Conservation (phyloP, 2,329 filamentous ascomycete species). For the Gnomoniopsis smithogilvyi region DNA sequence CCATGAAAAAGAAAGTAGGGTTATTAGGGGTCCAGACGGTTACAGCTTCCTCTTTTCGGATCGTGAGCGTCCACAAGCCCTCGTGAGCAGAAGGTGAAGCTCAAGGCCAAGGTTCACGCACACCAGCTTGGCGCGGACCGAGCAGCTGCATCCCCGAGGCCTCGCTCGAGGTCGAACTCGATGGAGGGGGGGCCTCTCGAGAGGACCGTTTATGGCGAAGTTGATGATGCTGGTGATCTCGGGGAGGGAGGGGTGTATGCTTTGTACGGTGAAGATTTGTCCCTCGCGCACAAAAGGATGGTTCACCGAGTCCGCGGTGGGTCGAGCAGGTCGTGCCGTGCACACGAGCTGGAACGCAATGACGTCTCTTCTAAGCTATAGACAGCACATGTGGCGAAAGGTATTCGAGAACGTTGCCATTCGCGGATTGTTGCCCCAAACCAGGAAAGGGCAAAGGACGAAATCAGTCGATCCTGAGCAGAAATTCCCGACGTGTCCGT, state of each 20-base stretch:
- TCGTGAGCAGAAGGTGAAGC: slow-evolving; percentile 9
- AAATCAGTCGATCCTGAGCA: not conserved
- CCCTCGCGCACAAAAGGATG: not conserved
- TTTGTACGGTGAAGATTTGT: not conserved
- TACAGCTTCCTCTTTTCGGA: not conserved
- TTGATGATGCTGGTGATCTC: not conserved
- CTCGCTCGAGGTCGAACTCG: not conserved
- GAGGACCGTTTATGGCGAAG: too few relatives aligned
- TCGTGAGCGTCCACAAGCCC: not conserved
- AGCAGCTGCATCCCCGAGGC: slow-evolving; percentile 13
- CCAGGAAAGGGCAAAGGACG: not conserved
- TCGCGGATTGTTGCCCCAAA: not conserved
- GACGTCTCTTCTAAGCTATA: not conserved
- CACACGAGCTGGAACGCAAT: not conserved
- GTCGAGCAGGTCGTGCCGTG: not conserved
- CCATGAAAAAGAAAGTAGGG: not conserved
- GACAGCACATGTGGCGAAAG: not conserved
- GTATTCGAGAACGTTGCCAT: not conserved
- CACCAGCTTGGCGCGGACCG: slow-evolving; percentile 13
- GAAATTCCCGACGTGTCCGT: not conserved
- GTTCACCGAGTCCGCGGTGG: not conserved
- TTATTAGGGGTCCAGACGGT: not conserved
- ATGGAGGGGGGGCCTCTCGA: too few relatives aligned
- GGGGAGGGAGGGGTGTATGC: not conserved
- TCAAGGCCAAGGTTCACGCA: slow-evolving; percentile 22